phyloP scores from a whole-genome alignment of 1,284 basidiomycete species.

The Caloboletus firmus region DNA sequence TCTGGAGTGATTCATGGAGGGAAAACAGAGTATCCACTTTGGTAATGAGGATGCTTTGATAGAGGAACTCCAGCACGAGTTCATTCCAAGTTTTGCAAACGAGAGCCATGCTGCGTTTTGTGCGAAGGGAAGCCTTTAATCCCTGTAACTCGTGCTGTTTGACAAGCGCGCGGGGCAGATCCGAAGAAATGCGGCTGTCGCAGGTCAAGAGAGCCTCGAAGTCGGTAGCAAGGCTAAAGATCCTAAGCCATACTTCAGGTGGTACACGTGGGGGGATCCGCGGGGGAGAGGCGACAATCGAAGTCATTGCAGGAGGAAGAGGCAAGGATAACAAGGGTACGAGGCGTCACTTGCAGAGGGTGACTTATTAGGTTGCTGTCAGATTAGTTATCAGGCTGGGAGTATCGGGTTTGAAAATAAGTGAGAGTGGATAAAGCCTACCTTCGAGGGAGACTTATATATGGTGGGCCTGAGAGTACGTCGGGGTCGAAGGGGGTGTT shows the following conservation, averaged over 20 bases:
- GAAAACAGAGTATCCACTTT: constrained; percentile 17
- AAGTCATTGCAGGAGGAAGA: constrained; percentile 14
- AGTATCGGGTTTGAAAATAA: background rate
- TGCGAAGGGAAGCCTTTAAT: constrained; percentile 24
- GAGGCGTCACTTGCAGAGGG: background rate
- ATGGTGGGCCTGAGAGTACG: constrained; percentile 19
- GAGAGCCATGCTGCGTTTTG: constrained; percentile 25
- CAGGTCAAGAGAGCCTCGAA: constrained; percentile 11
- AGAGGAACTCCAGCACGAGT: constrained; percentile 26
- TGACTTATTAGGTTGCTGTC: background rate
- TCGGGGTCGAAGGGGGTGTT: background rate
- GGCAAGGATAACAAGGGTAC: background rate
- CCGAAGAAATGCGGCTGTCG: constrained; percentile 10
- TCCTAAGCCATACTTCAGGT: constrained; percentile 33
- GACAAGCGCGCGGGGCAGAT: constrained; percentile 21
- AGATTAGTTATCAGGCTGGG: background rate
- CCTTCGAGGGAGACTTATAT: constrained; percentile 10
- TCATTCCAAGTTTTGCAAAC: constrained; percentile 30
- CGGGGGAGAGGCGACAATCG: background rate
- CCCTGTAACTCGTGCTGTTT: constrained; percentile 16
- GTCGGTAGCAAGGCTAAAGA: constrained; percentile 27
- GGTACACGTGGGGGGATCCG: constrained; percentile 15
- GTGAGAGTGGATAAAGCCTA: constrained; percentile 6
- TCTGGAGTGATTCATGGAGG: constrained; percentile 18
- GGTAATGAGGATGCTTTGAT: constrained; percentile 28